Evolutionary conservation across 805 yeast species (phyloP).

Genomic region (Kodamaea kaohsiungensis): DNA sequence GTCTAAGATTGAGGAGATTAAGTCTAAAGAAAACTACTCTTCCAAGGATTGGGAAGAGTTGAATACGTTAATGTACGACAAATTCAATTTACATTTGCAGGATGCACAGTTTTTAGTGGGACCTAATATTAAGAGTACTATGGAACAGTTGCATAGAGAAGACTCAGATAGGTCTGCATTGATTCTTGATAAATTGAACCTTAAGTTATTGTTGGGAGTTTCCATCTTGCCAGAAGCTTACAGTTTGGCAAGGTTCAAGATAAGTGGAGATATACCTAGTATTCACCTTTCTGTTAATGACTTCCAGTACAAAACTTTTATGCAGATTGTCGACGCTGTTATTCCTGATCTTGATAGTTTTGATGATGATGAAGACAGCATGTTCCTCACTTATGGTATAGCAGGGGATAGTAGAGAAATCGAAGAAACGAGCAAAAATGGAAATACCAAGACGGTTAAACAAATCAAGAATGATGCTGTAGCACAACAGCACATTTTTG

Average conservation of each 20-base stretch:
- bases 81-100: constrained; percentile 70
- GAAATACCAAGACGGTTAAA: neutral
- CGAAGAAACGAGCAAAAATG: constrained; percentile 1
- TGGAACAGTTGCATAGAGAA: constrained; percentile 61
- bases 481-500: constrained; percentile 61
- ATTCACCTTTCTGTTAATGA: constrained; percentile 77
- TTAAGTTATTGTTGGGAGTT: constrained; percentile 73
- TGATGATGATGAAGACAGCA: constrained; percentile 34
- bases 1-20: constrained; percentile 65
- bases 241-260: constrained; percentile 67
- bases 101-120: constrained; percentile 92
- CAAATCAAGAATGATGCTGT: constrained; percentile 16
- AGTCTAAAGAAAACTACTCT: constrained; percentile 57
- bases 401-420: constrained; percentile 3
- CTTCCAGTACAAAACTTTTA: constrained; percentile 83
- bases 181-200: constrained; percentile 72
- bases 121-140: constrained; percentile 72
- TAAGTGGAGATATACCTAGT: constrained; percentile 76
- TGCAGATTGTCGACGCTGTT: constrained; percentile 71
- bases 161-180: constrained; percentile 49
- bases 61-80: constrained; percentile 84
- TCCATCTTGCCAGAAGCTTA: constrained; percentile 84
- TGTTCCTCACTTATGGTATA: constrained; percentile 35
- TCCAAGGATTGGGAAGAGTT: constrained; percentile 74
- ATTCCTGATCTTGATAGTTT: constrained; percentile 53